These are phyloP conservation scores for Apiospora saccharicola DNA, from an alignment of 2,329 filamentous ascomycete genomes.

Conservation along the genomic window DNA sequence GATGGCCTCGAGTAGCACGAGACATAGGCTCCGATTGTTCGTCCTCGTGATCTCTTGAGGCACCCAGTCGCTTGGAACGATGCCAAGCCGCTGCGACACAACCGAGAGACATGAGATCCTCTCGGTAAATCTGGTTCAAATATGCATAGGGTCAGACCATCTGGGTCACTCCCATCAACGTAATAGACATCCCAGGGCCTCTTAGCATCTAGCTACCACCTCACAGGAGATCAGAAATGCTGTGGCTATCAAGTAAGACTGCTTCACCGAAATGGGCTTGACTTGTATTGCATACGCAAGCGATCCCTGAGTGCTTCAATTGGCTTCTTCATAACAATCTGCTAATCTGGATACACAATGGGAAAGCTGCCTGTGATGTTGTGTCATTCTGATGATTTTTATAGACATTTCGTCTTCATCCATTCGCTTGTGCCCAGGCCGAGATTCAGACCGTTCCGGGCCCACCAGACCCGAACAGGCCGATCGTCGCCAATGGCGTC, in stretches of 20 bases:
- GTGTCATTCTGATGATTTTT: conserved; percentile 24
- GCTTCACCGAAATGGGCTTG: background rate
- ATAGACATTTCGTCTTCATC: conserved; percentile 83
- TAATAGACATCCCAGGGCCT: background rate
- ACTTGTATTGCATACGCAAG: background rate
- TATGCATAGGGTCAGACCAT: background rate
- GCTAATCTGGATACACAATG: conserved; percentile 5
- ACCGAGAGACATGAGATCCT: background rate
- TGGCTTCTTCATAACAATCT: background rate
- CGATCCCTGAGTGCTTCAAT: background rate
- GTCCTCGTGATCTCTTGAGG: background rate
- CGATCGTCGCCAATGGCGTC: conserved; percentile 81
- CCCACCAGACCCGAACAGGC: conserved; percentile 86
- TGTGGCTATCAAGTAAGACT: conserved; percentile 2
- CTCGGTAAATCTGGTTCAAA: conserved; percentile 13
- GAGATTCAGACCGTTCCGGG: conserved; percentile 80
- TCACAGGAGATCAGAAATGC: background rate
- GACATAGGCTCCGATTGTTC: background rate
- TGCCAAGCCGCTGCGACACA: background rate
- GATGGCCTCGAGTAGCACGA: background rate
- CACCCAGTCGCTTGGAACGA: background rate
- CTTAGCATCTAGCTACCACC: background rate
- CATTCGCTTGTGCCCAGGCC: conserved; percentile 86
- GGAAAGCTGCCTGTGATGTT: background rate
- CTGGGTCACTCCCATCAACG: conserved; percentile 4